Evolutionary conservation across 768 basidiomycete genomes (phyloP).

Genomic region (Crassisporium funariophilum): DNA sequence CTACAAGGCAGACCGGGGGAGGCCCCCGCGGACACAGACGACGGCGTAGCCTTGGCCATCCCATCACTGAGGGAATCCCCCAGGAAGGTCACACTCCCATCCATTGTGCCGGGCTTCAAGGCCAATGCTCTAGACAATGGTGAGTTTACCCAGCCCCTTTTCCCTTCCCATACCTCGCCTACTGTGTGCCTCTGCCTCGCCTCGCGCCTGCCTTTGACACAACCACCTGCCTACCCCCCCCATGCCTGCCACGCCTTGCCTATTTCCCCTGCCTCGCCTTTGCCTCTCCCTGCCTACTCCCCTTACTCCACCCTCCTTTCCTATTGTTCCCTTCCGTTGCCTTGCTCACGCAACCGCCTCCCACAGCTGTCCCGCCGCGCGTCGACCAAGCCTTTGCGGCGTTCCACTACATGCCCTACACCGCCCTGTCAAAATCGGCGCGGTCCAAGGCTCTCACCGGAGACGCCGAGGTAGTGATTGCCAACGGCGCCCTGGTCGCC

Average conservation of each 20-base stretch:
- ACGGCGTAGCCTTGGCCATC: too few relatives aligned
- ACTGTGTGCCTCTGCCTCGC: neutral
- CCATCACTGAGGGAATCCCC: neutral
- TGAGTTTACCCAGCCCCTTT: slow-evolving; percentile 11
- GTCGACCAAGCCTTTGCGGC: slow-evolving; percentile 18
- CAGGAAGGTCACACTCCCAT: neutral
- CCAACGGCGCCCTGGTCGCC: slow-evolving; percentile 5
- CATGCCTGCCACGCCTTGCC: too few relatives aligned
- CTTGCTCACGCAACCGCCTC: neutral
- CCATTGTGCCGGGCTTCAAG: slow-evolving; percentile 22
- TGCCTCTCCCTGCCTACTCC: neutral
- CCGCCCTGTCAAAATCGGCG: slow-evolving; percentile 15
- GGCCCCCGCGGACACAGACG: too few relatives aligned
- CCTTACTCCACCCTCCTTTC: neutral
- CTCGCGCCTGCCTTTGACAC: too few relatives aligned
- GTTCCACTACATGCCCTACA: slow-evolving; percentile 25
- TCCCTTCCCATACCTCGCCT: neutral
- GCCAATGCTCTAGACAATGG: slow-evolving; percentile 18
- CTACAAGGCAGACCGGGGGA: too few relatives aligned
- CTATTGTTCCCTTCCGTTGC: neutral
- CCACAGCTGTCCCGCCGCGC: slow-evolving; percentile 19
- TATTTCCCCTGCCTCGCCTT: neutral
- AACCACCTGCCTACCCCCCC: too few relatives aligned
- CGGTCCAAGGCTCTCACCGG: slow-evolving; percentile 13
- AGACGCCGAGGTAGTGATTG: slow-evolving; percentile 18